A percentile compares a stretch with the other conserved stretches of the same genome.
These are phyloP conservation scores for Porphyrellus sp. DNA, from an alignment of 1,284 basidiomycete species.

Conservation along the genomic window DNA sequence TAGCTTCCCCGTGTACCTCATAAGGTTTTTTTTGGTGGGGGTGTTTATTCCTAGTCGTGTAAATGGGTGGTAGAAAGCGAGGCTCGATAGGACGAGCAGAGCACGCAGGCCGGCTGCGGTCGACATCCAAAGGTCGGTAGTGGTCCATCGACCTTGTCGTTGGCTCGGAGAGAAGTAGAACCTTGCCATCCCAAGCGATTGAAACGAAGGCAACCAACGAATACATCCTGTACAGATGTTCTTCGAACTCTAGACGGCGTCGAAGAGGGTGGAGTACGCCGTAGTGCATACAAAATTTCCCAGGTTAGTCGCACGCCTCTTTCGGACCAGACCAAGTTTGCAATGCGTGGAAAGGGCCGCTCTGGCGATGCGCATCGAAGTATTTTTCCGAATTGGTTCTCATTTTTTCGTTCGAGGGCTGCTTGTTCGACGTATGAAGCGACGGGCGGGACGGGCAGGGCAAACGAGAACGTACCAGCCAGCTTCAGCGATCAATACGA, in stretches of 20 bases:
- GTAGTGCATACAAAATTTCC: too few species aligned
- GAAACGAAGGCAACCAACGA: slow-evolving; percentile 11
- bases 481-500: too few species aligned
- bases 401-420: too few species aligned
- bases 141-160: background rate
- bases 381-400: slow-evolving; percentile 22
- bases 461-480: too few species aligned
- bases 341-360: slow-evolving; percentile 30
- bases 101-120: slow-evolving; percentile 52
- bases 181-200: slow-evolving; percentile 20
- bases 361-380: background rate
- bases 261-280: too few species aligned
- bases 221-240: too few species aligned
- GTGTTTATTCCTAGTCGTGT: slow-evolving; percentile 46
- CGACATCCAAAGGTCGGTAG: slow-evolving; percentile 4
- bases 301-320: too few species aligned
- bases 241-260: too few species aligned
- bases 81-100: slow-evolving; percentile 47
- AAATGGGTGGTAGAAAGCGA: slow-evolving; percentile 59
- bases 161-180: slow-evolving; percentile 16
- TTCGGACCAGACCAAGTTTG: too few species aligned
- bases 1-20: slow-evolving; percentile 36
- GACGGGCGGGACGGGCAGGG: too few species aligned
- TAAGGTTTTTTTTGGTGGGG: too few species aligned
- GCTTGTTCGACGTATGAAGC: too few species aligned